Percentiles rank a stretch among this genome's conserved stretches.
Conservation (phyloP, 2,329 filamentous ascomycete genomes). For the Aspergillus transmontanensis region DNA sequence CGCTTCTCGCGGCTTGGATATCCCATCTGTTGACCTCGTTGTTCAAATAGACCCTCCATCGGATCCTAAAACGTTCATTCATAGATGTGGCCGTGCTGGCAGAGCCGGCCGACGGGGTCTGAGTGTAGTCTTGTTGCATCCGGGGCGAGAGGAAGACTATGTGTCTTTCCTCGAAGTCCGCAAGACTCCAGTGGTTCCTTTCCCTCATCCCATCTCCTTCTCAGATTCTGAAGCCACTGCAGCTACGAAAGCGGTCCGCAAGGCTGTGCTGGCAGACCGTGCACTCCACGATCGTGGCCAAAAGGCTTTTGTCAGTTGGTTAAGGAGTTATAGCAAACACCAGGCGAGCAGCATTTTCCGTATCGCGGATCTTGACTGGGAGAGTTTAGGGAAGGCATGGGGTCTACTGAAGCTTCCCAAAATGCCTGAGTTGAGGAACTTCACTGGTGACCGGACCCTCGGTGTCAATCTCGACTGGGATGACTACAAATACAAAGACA, state of each 20-base stretch:
- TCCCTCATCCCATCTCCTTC: conserved; percentile 62
- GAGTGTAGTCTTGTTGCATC: conserved; percentile 81
- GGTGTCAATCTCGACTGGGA: conserved; percentile 64
- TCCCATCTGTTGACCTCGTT: conserved; percentile 87
- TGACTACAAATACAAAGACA: conserved; percentile 71
- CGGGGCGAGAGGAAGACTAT: conserved; percentile 87
- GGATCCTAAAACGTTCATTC: conserved; percentile 82
- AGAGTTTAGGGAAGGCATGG: conserved; percentile 78
- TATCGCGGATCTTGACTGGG: conserved; percentile 79
- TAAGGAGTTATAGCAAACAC: conserved; percentile 88
- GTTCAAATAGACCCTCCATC: conserved; percentile 83
- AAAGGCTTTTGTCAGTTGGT: conserved; percentile 89
- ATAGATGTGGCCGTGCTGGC: conserved; percentile 65
- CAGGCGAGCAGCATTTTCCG: conserved; percentile 90
- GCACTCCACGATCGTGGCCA: conserved; percentile 84
- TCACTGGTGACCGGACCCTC: conserved; percentile 67
- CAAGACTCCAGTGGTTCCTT: conserved; percentile 75
- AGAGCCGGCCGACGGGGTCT: conserved; percentile 71
- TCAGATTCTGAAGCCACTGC: conserved; percentile 62
- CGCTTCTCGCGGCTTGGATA: conserved; percentile 85
- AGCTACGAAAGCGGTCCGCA: conserved; percentile 63
- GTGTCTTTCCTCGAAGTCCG: conserved; percentile 82
- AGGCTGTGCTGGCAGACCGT: conserved; percentile 58
- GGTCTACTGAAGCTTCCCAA: conserved; percentile 82
- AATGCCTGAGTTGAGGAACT: conserved; percentile 86